Evolutionary conservation across 495 filamentous ascomycete species (phyloP), one percentile per base, ranked within the genome.

Genomic region (Tuber borchii): DNA sequence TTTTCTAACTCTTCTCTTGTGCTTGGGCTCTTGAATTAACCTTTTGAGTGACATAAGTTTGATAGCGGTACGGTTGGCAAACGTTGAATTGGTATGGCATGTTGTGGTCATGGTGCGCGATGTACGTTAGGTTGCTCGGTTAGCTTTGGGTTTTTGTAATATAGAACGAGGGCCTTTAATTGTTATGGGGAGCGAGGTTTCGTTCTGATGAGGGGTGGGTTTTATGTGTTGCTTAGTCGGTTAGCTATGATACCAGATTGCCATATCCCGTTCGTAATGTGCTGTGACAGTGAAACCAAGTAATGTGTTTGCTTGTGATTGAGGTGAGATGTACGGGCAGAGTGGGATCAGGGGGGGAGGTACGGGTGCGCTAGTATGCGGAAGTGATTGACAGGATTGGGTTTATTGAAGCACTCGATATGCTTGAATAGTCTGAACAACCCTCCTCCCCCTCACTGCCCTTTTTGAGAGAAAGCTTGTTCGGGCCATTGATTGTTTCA

Each of bases 21-120:
- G 56, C 37, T 19, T 39, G 14, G 72, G 0, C 34, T 31, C 75
- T 71, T 65, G 70, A 71, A 71, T 68, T 79, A 44, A 46, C 34
- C 51, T 71, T 51, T 56, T 34, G 31, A 26, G 48, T 77, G 61
- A 43, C 71, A 44, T 73, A 51, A 61, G 69, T 44, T 56, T 78
- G 76, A 51, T 76, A 73, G 43, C 65, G 69, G n/a, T 71, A 51
- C 44, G 20, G n/a, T 2, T 17, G 51, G 22, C 31, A 69, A 6
- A 7, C n/a, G 42, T 42, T 43, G 68, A 34, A 45, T 71, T 34
- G 45, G 39, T 65, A 42, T 46, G 44, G 39, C n/a, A 48, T 72
- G 69, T 48, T 44, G 34, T 51, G 31, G 39, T 3, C 46, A 37
- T 74, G 42, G 70, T 17, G 42, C 22, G 44, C 70, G 71, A 43